phyloP scores from a whole-genome alignment of 306 rosid species.

The Myrica gale region DNA sequence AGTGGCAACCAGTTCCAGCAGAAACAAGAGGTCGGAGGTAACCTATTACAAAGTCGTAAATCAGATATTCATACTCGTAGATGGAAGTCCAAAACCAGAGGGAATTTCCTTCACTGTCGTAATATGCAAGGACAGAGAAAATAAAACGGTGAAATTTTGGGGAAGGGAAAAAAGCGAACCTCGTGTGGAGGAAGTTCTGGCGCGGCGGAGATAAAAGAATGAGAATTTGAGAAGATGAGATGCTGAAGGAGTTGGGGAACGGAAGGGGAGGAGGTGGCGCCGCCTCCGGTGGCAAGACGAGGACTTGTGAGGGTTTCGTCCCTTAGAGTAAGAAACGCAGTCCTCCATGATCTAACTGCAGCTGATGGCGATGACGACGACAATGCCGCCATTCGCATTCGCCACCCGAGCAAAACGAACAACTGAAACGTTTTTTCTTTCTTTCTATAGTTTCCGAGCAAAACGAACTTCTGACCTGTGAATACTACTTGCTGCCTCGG shows the following conservation, averaged over 20 bases:
- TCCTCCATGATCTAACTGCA: conserved; percentile 63
- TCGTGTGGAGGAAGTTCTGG: conserved; percentile 69
- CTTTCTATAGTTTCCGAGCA: too few relatives aligned
- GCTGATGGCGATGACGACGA: conserved; percentile 37
- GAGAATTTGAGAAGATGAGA: conserved; percentile 63
- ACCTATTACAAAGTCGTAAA: conserved; percentile 36
- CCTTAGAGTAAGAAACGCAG: conserved; percentile 69
- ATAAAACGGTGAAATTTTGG: not conserved
- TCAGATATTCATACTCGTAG: not conserved
- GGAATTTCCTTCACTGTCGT: not conserved
- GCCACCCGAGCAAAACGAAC: conserved; percentile 12
- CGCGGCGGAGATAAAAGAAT: conserved; percentile 53
- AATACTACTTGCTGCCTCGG: too few relatives aligned
- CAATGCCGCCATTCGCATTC: conserved; percentile 22
- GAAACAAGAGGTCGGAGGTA: conserved; percentile 69
- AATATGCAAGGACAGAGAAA: not conserved
- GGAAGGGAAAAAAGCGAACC: conserved; percentile 27
- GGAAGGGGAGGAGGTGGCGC: conserved; percentile 15
- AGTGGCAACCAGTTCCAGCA: conserved; percentile 51
- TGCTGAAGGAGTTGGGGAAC: conserved; percentile 48
- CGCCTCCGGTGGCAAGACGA: conserved; percentile 16
- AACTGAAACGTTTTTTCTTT: not conserved
- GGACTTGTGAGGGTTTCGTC: conserved; percentile 70
- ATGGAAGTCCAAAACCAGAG: not conserved
- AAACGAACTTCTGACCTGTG: too few relatives aligned